A percentile compares a stretch with the other conserved stretches of the same genome.
phyloP scores from a whole-genome alignment of 148 eudicot species.

The Talinum fruticosum region DNA sequence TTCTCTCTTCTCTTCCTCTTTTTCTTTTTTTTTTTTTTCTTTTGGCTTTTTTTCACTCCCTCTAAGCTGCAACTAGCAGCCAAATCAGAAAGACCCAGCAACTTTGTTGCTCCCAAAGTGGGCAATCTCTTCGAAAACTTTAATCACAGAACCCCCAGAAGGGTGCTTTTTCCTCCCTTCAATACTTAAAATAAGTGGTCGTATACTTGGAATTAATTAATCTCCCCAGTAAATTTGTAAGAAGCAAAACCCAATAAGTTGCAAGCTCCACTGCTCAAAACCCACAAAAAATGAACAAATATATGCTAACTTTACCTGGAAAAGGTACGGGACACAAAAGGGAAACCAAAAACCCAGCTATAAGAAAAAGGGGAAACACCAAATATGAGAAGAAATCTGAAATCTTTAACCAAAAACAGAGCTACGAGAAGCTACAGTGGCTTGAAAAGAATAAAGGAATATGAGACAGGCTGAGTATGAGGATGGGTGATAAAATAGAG shows the following conservation, averaged over 20 bases:
- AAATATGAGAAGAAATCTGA: neutral
- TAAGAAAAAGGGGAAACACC: neutral
- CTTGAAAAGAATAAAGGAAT: neutral
- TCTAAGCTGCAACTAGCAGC: neutral
- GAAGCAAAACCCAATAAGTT: slow-evolving; percentile 26
- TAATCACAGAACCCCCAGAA: slow-evolving; percentile 14
- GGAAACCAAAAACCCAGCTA: neutral
- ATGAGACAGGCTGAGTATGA: neutral
- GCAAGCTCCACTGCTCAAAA: slow-evolving; percentile 30
- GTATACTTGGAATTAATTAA: slow-evolving; percentile 8
- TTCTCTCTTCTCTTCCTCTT: slow-evolving; percentile 25
- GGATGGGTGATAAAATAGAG: slow-evolving; percentile 16
- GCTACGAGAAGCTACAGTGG: slow-evolving; percentile 7
- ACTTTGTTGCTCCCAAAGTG: slow-evolving; percentile 14
- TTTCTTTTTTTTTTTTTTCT: neutral
- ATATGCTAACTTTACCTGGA: neutral
- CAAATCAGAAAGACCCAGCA: slow-evolving; percentile 11
- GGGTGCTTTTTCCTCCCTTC: neutral
- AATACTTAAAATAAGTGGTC: neutral
- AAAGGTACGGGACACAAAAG: too few relatives aligned
- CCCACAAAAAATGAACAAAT: slow-evolving; percentile 6
- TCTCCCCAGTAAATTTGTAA: slow-evolving; percentile 17
- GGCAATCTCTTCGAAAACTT: neutral
- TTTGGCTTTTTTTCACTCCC: neutral
- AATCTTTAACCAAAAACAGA: slow-evolving; percentile 2